Percentiles rank a stretch among this genome's conserved stretches.
These are phyloP conservation scores for Coemansia sp. DNA, from an alignment of 192 early-diverging fungal species.

Conservation along the genomic window DNA sequence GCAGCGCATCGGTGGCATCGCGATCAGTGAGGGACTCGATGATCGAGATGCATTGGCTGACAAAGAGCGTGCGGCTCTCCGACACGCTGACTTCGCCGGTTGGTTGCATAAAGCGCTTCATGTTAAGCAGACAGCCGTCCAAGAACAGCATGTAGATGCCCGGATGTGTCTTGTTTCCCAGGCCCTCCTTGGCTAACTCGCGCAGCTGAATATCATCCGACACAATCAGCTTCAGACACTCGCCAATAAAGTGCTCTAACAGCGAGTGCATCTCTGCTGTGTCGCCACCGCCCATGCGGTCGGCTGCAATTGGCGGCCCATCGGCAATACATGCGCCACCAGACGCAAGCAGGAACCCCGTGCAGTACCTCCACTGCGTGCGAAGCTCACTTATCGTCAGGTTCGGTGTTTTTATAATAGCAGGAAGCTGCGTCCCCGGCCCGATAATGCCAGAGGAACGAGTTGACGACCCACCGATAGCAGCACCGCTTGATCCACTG, in stretches of 20 bases:
- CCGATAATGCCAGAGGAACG: slow-evolving; percentile 24
- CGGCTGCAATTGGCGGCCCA: slow-evolving; percentile 15
- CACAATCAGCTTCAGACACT: slow-evolving; percentile 54
- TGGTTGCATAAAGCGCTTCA: slow-evolving; percentile 53
- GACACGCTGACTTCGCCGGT: slow-evolving; percentile 54
- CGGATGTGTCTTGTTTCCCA: slow-evolving; percentile 55
- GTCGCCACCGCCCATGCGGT: slow-evolving; percentile 48
- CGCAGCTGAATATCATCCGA: slow-evolving; percentile 55
- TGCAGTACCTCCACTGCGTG: slow-evolving; percentile 57
- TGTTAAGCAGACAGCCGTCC: slow-evolving; percentile 47
- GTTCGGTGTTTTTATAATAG: slow-evolving; percentile 24
- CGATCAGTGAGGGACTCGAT: slow-evolving; percentile 52
- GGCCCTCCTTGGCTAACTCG: slow-evolving; percentile 52
- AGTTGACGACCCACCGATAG: neutral
- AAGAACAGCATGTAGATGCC: slow-evolving; percentile 55
- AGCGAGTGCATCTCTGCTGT: slow-evolving; percentile 50
- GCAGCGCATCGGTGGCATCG: slow-evolving; percentile 41
- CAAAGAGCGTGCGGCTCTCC: slow-evolving; percentile 56
- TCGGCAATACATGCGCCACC: slow-evolving; percentile 51
- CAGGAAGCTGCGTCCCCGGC: slow-evolving; percentile 47
- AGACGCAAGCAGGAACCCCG: slow-evolving; percentile 52
- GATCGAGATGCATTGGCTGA: slow-evolving; percentile 54
- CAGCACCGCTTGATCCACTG: neutral
- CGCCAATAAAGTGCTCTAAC: slow-evolving; percentile 56
- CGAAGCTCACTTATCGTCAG: slow-evolving; percentile 48